A percentile compares a stretch with the other conserved stretches of the same genome.
Evolutionary conservation across 1,284 basidiomycete genomes (phyloP).

Genomic region (Marasmius tenuissimus): DNA sequence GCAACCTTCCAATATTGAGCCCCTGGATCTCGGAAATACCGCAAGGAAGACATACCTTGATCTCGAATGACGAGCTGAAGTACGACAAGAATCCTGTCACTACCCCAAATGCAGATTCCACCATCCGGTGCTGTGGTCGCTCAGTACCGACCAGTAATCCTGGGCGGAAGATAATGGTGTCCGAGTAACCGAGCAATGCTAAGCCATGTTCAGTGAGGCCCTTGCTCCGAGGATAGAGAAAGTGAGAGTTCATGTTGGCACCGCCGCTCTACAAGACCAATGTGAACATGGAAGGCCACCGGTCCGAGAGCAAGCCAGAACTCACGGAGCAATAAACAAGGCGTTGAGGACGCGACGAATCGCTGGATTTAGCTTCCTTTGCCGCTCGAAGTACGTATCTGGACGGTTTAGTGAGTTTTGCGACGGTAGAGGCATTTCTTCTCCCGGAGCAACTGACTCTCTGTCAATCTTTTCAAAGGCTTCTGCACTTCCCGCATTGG

Average conservation of each 20-base stretch:
- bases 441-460: slow-evolving; percentile 44
- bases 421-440: neutral
- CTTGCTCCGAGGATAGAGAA: slow-evolving; percentile 65
- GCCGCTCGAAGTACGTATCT: slow-evolving; percentile 77
- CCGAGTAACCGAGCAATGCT: slow-evolving; percentile 62
- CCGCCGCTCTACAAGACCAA: slow-evolving; percentile 38
- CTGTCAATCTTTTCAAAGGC: slow-evolving; percentile 76
- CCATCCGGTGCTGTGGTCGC: slow-evolving; percentile 36
- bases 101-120: slow-evolving; percentile 44
- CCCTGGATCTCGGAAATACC: neutral
- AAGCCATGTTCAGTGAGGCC: slow-evolving; percentile 73
- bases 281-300: neutral
- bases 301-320: slow-evolving; percentile 7
- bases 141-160: slow-evolving; percentile 45
- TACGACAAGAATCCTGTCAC: slow-evolving; percentile 34
- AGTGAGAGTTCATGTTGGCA: slow-evolving; percentile 46
- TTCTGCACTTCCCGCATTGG: slow-evolving; percentile 59
- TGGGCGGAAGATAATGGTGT: slow-evolving; percentile 71
- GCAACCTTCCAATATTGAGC: slow-evolving; percentile 32
- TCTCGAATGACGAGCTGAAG: slow-evolving; percentile 40
- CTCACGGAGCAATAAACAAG: slow-evolving; percentile 71
- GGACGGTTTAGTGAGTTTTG: neutral
- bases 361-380: slow-evolving; percentile 53
- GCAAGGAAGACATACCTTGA: slow-evolving; percentile 35
- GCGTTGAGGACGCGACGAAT: slow-evolving; percentile 46